These are phyloP conservation scores for Houttuynia cordata DNA, from an alignment of 164 flowering plant species.

Conservation along the genomic window DNA sequence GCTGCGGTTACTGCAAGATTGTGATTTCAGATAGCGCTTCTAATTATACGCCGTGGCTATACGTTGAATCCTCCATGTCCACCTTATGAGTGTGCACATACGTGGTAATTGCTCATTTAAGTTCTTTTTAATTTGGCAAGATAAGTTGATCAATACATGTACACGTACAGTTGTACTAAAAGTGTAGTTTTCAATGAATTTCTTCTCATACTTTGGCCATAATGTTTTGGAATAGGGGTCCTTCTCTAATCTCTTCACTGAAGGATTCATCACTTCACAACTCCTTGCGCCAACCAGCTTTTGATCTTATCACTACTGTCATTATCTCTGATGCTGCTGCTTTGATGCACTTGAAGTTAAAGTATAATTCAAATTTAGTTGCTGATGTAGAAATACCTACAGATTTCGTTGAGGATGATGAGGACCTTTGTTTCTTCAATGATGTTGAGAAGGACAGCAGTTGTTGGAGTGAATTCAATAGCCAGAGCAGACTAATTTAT, in stretches of 20 bases:
- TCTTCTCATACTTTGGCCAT: neutral
- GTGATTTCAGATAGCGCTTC: conserved; percentile 76
- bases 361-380: conserved; percentile 8
- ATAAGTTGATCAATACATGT: neutral
- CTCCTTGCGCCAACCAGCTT: conserved; percentile 83
- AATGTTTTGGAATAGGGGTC: conserved; percentile 50
- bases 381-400: conserved; percentile 12
- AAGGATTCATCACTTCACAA: conserved; percentile 72
- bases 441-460: conserved; percentile 39
- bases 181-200: too few relatives aligned
- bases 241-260: conserved; percentile 68
- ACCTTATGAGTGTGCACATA: conserved; percentile 93
- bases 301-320: conserved; percentile 77
- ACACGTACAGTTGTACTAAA: neutral
- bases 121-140: neutral
- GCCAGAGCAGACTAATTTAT: conserved; percentile 39
- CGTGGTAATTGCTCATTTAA: conserved; percentile 50
- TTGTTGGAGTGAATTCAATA: conserved; percentile 63
- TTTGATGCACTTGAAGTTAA: conserved; percentile 30
- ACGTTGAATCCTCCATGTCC: conserved; percentile 90
- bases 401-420: conserved; percentile 37
- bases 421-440: conserved; percentile 19
- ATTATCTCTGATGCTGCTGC: conserved; percentile 88
- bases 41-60: conserved; percentile 75
- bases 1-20: conserved; percentile 23